These are phyloP conservation scores for Coemansia sp. DNA, from an alignment of 192 early-diverging fungal species.

Conservation along the genomic window DNA sequence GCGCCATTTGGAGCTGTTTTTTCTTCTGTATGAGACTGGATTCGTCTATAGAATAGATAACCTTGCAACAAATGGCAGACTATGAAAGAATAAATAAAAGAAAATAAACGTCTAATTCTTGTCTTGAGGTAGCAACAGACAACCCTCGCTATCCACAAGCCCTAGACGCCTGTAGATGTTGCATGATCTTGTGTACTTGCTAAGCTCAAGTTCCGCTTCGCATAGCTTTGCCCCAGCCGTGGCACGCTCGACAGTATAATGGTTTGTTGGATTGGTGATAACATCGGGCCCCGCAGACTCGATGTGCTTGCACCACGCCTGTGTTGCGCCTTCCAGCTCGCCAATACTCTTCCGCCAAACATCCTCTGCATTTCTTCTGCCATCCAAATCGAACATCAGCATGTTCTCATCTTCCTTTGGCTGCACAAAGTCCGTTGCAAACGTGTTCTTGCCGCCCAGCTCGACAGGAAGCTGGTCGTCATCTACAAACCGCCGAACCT, in stretches of 20 bases:
- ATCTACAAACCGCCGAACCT: conserved; percentile 42
- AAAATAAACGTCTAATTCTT: neutral
- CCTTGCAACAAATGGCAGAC: no score
- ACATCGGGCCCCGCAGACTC: neutral
- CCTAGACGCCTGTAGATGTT: conserved; percentile 26
- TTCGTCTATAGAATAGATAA: no score
- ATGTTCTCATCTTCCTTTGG: conserved; percentile 39
- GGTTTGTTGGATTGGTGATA: conserved; percentile 1
- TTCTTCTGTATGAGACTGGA: no score
- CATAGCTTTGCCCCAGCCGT: conserved; percentile 19
- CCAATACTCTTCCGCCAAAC: conserved; percentile 29
- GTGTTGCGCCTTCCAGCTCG: conserved; percentile 32
- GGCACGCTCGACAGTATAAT: conserved; percentile 16
- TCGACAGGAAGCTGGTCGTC: conserved; percentile 36
- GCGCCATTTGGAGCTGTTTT: no score
- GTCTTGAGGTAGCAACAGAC: conserved; percentile 20
- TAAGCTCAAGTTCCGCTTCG: conserved; percentile 30
- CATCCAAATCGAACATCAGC: conserved; percentile 29
- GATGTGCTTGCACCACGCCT: conserved; percentile 21
- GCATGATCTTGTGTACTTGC: conserved; percentile 27
- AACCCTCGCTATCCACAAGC: conserved; percentile 24
- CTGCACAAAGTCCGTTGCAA: conserved; percentile 12
- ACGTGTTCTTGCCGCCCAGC: conserved; percentile 31
- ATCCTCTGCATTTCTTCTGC: conserved; percentile 27
- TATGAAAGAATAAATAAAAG: neutral